Conservation (phyloP, 768 basidiomycete genomes). For the Neoboletus brunneissimus region DNA sequence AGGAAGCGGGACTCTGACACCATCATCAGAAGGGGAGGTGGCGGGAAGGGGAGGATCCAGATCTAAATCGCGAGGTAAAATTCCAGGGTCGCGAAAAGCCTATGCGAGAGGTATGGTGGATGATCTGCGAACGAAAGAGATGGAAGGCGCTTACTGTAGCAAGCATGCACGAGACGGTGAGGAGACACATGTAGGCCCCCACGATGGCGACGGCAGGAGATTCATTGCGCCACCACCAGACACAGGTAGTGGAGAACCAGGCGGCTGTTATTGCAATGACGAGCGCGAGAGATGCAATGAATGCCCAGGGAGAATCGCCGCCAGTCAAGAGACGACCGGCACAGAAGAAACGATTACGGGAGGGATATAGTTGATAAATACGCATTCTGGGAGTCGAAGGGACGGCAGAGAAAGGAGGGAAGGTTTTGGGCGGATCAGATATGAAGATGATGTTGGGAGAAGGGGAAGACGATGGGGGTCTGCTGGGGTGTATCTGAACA, state of each 20-base stretch:
- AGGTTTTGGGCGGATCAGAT: slow-evolving; percentile 28
- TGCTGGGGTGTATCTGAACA: slow-evolving; percentile 25
- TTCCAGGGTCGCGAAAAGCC: slow-evolving; percentile 84
- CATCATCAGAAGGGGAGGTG: slow-evolving; percentile 61
- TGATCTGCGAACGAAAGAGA: neutral
- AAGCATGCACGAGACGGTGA: slow-evolving; percentile 75
- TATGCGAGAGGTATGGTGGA: slow-evolving; percentile 21
- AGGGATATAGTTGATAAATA: slow-evolving; percentile 64
- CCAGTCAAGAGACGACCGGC: slow-evolving; percentile 74
- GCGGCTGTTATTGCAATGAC: slow-evolving; percentile 67
- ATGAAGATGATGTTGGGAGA: slow-evolving; percentile 31
- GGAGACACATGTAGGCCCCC: slow-evolving; percentile 58
- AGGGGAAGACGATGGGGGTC: slow-evolving; percentile 22
- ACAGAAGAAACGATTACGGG: slow-evolving; percentile 74
- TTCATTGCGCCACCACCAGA: slow-evolving; percentile 84
- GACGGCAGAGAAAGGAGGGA: slow-evolving; percentile 34
- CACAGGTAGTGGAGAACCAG: slow-evolving; percentile 87
- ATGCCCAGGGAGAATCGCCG: slow-evolving; percentile 83
- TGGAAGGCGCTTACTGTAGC: slow-evolving; percentile 54
- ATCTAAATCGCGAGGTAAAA: slow-evolving; percentile 85
- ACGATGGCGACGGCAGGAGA: slow-evolving; percentile 68
- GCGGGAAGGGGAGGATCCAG: slow-evolving; percentile 76
- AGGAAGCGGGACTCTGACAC: slow-evolving; percentile 63
- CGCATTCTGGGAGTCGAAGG: slow-evolving; percentile 39
- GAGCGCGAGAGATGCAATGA: slow-evolving; percentile 60